phyloP scores from a whole-genome alignment of 208 protist genomes.

The Trypanosoma congolense region DNA sequence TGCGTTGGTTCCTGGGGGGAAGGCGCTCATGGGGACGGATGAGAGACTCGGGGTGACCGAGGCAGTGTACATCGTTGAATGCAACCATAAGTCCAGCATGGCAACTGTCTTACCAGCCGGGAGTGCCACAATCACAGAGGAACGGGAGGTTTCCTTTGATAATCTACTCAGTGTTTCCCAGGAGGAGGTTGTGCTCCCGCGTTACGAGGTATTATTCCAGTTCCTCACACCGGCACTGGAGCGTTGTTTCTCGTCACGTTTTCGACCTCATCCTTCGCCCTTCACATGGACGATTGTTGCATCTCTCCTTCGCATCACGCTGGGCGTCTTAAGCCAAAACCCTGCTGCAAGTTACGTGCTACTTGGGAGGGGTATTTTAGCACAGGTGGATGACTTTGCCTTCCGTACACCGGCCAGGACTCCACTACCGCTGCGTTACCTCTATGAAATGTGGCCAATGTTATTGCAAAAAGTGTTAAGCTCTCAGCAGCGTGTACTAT shows the following conservation, averaged over 20 bases:
- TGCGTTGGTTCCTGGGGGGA: constrained; percentile 11
- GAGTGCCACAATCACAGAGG: constrained; percentile 6
- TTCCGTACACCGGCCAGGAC: constrained; percentile 28
- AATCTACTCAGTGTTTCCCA: constrained; percentile 21
- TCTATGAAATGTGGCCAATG: constrained; percentile 35
- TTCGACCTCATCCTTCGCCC: constrained; percentile 9
- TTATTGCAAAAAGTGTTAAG: constrained; percentile 13
- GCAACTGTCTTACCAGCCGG: constrained; percentile 9
- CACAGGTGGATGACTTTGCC: constrained; percentile 36
- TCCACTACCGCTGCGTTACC: constrained; percentile 38
- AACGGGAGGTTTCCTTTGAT: constrained; percentile 20
- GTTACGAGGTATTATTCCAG: constrained; percentile 16
- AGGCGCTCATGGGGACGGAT: constrained; percentile 14
- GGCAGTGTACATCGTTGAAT: constrained; percentile 23
- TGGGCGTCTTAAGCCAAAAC: constrained; percentile 31
- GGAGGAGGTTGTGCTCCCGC: constrained; percentile 16
- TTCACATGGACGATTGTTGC: constrained; percentile 25
- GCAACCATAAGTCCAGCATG: constrained; percentile 1
- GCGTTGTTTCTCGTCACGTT: constrained; percentile 12
- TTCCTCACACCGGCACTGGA: constrained; percentile 23
- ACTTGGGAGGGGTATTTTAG: constrained; percentile 34
- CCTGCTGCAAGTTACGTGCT: constrained; percentile 38
- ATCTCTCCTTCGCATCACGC: constrained; percentile 34
- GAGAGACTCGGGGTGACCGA: constrained; percentile 15
- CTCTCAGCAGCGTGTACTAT: constrained; percentile 5